Evolutionary conservation across 495 filamentous ascomycete genomes (phyloP).

Genomic region (Aspergillus hancockii): DNA sequence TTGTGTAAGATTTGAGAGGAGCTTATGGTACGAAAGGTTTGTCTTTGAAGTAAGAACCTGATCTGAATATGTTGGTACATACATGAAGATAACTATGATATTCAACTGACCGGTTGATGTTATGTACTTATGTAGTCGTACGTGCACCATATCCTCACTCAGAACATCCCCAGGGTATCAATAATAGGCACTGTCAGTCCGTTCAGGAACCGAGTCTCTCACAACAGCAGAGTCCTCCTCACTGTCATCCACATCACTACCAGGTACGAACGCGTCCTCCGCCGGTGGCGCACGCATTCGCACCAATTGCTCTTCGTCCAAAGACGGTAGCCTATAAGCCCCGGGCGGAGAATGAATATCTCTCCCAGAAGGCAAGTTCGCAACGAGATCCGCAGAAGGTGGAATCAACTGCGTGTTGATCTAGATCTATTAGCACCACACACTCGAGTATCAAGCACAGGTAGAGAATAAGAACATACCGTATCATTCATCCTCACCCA

Average conservation of each 20-base stretch:
- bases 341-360: slow-evolving; percentile 72
- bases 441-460: neutral
- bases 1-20: neutral
- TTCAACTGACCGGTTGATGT: neutral
- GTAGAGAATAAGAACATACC: slow-evolving; percentile 49
- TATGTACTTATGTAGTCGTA: neutral
- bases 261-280: slow-evolving; percentile 33
- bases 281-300: slow-evolving; percentile 46
- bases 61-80: too few relatives aligned
- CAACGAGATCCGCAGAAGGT: slow-evolving; percentile 63
- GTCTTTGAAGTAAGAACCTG: too few relatives aligned
- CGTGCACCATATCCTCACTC: slow-evolving; percentile 20
- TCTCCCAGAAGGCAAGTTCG: slow-evolving; percentile 80
- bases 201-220: slow-evolving; percentile 41
- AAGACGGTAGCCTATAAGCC: slow-evolving; percentile 56
- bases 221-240: slow-evolving; percentile 46
- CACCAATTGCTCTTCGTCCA: slow-evolving; percentile 59
- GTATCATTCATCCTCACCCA: slow-evolving; percentile 94
- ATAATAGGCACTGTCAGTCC: slow-evolving; percentile 47
- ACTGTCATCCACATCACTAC: slow-evolving; percentile 42
- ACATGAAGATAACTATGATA: too few relatives aligned
- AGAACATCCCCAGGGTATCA: slow-evolving; percentile 33
- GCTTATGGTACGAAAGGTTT: too few relatives aligned
- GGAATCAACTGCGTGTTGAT: slow-evolving; percentile 81
- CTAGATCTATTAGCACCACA: slow-evolving; percentile 36